Percentiles rank a stretch among this genome's conserved stretches.
Evolutionary conservation across 768 basidiomycete species (phyloP).

Genomic region (Leucosporidium scottii): DNA sequence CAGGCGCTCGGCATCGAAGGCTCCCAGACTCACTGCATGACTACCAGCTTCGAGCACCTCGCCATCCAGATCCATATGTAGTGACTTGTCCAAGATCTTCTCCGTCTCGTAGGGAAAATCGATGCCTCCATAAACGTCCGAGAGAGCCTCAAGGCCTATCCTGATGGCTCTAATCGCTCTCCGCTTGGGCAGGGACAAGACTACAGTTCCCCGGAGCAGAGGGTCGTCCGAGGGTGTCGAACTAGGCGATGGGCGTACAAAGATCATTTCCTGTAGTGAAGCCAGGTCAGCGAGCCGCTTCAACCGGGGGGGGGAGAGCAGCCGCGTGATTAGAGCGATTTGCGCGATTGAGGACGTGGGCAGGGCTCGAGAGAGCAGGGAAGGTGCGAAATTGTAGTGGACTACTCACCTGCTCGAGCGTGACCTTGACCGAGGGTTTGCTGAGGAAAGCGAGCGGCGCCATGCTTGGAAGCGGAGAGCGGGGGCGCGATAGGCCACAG

Average conservation of each 20-base stretch:
- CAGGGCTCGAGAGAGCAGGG: no score
- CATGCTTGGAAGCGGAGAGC: no score
- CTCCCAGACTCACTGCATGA: constrained; percentile 6
- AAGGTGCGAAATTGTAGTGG: no score
- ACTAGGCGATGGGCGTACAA: background rate
- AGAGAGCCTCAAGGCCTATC: background rate
- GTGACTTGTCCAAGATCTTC: constrained; percentile 6
- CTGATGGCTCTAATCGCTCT: background rate
- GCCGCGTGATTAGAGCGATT: no score
- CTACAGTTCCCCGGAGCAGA: background rate
- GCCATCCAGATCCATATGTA: constrained; percentile 13
- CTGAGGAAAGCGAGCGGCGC: no score
- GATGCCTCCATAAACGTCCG: constrained; percentile 2
- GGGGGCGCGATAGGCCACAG: no score
- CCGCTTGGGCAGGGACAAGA: background rate
- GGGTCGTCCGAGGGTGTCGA: background rate
- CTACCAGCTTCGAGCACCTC: constrained; percentile 17
- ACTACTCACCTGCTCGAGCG: no score
- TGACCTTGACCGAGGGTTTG: no score
- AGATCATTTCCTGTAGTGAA: background rate
- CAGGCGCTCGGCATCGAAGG: background rate
- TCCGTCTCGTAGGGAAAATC: constrained; percentile 14
- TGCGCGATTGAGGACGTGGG: no score
- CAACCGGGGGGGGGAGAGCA: no score
- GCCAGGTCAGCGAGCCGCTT: no score